Evolutionary conservation across 2,329 filamentous ascomycete genomes (phyloP).

Genomic region (Rhynchosporium secalis): DNA sequence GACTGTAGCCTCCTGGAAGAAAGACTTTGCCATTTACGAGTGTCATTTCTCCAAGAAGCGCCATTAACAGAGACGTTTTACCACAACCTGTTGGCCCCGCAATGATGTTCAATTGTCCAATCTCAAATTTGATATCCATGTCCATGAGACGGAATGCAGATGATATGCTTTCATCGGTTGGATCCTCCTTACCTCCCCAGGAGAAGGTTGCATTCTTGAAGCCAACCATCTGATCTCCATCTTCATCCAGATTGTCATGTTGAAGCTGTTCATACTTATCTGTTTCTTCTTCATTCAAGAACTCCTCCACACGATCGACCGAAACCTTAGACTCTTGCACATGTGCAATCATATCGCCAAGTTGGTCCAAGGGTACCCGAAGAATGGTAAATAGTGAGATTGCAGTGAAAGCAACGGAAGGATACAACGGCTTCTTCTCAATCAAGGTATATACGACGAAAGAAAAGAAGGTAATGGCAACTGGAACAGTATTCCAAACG

Average conservation of each 20-base stretch:
- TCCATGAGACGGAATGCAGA: conserved; percentile 82
- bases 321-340: conserved; percentile 98
- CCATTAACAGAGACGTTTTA: conserved; percentile 96
- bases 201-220: conserved; percentile 83
- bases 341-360: conserved; percentile 98
- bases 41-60: conserved; percentile 94
- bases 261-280: conserved; percentile 89
- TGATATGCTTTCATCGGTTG: conserved; percentile 56
- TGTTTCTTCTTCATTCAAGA: conserved; percentile 89
- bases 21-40: conserved; percentile 76
- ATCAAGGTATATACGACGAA: conserved; percentile 91
- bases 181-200: conserved; percentile 75
- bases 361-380: conserved; percentile 87
- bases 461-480: conserved; percentile 94
- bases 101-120: conserved; percentile 88
- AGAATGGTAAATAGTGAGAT: conserved; percentile 94
- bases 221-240: conserved; percentile 74
- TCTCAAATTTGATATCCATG: conserved; percentile 76
- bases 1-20: conserved; percentile 74
- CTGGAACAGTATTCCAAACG: conserved; percentile 93
- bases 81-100: conserved; percentile 91
- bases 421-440: conserved; percentile 84
- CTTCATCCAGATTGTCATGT: conserved; percentile 65
- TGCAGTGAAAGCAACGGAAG: conserved; percentile 92
- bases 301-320: conserved; percentile 93